Conservation (phyloP, 306 rosid genomes). For the Castanospermum australe region DNA sequence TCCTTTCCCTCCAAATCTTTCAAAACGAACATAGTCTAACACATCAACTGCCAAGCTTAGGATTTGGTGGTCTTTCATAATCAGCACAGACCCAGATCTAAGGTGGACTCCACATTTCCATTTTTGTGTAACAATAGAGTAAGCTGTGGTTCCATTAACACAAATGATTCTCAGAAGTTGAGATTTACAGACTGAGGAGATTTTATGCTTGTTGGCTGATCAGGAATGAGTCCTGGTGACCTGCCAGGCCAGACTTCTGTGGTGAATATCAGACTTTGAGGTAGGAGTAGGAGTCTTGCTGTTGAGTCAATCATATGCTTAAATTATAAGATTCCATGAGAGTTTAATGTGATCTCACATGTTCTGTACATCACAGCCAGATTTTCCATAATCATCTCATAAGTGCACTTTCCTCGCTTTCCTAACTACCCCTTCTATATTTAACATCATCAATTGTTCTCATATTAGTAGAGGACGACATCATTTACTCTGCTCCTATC, state of each 20-base stretch:
- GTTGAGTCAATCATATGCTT: background rate
- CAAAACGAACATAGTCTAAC: background rate
- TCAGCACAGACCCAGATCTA: background rate
- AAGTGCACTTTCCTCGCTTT: background rate
- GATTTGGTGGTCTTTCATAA: background rate
- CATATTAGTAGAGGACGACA: background rate
- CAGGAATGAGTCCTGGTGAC: background rate
- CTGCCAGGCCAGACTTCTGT: background rate
- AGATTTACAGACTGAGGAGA: background rate
- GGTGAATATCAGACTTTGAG: background rate
- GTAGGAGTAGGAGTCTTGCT: background rate
- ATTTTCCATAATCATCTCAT: background rate
- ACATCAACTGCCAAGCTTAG: slow-evolving; percentile 14
- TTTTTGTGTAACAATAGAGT: background rate
- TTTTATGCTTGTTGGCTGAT: background rate
- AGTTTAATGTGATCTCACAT: background rate
- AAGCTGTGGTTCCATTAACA: background rate
- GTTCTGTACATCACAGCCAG: background rate
- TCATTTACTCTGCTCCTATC: background rate
- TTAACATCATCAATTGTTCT: background rate
- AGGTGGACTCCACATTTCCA: background rate
- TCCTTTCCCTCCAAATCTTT: background rate
- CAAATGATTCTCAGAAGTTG: background rate
- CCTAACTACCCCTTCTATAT: background rate
- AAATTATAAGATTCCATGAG: background rate